phyloP scores from a whole-genome alignment of 495 filamentous ascomycete species.

The Talaromyces proteolyticus region DNA sequence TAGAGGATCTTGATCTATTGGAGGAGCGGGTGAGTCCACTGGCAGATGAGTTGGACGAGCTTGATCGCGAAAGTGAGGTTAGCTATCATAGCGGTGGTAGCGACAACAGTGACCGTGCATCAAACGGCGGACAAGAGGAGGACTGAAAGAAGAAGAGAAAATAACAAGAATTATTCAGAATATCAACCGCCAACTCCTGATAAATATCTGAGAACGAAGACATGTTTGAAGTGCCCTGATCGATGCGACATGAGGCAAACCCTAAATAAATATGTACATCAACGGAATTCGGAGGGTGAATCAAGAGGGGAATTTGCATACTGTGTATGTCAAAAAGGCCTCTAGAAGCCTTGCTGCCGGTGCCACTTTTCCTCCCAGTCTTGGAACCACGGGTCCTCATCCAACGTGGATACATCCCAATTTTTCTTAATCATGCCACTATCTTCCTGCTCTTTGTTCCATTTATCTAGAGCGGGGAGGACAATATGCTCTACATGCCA shows the following conservation, averaged over 20 bases:
- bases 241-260: too few relatives aligned
- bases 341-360: conserved; percentile 65
- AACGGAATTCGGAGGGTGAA: too few relatives aligned
- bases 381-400: conserved; percentile 75
- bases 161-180: too few relatives aligned
- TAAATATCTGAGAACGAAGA: too few relatives aligned
- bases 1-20: conserved; percentile 87
- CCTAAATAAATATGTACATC: too few relatives aligned
- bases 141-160: conserved; percentile 3
- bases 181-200: too few relatives aligned
- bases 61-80: conserved; percentile 46
- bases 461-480: conserved; percentile 61
- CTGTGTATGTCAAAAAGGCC: conserved; percentile 1
- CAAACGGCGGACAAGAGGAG: conserved; percentile 1
- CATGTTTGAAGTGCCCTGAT: too few relatives aligned
- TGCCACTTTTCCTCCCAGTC: conserved; percentile 85
- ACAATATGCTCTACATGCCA: conserved; percentile 78
- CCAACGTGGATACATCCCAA: conserved; percentile 74
- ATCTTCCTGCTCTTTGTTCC: conserved; percentile 62
- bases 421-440: conserved; percentile 53
- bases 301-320: neutral
- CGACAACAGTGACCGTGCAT: conserved; percentile 3
- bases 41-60: conserved; percentile 73
- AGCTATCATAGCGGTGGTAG: conserved; percentile 9
- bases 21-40: conserved; percentile 82